Base-by-base conservation (phyloP, 192 early-diverging fungal genomes). In the Hyaloraphidium curvatum region DNA sequence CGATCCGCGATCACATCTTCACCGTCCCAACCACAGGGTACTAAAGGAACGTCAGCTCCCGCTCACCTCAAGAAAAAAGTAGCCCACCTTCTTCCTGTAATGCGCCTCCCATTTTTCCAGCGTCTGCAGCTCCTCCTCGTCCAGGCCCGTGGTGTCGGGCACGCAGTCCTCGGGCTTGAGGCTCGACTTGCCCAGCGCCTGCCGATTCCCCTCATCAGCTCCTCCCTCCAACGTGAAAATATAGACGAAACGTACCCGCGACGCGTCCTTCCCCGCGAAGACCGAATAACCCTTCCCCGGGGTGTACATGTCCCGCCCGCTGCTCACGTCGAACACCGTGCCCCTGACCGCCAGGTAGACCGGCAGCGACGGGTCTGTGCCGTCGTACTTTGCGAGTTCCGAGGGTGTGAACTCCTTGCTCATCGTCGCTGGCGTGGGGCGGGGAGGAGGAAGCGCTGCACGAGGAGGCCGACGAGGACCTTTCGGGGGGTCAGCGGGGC, bases 291-390 rank as follows among this genome's bases (percentile, higher is more conserved):
- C 79, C n/a, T 54, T 56, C 1, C 69, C 75, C 2, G 75, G 74
- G 22, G 66, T 62, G 66, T 89, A 89, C 67, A 75, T 70, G 30
- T 70, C 71, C 23, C 66, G 65, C 50, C 77, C 74, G 17, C 25
- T 14, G 35, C 11, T 67, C 21, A 89, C 83, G 69, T 89, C 83
- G 57, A 78, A 89, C 3, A 89, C 72, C 50, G 67, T 77, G 5
- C 87, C 82, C 63, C 87, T 89, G 51, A 89, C 67, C 2, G 82
- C 87, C n/a, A 89, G 69, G 56, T 86, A 89, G 55, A 89, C 76
- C 7, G 82, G 75, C 41, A 55, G 35, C 28, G 59, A 57, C 0
- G 65, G 31, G 40, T 84, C 71, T 9, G 57, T 55, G 26, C 84
- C 84, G 55, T 87, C 68, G 57, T 68, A 74, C 53, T 75, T 55